Conservation (phyloP, 2,329 filamentous ascomycete species). For the Elsinoe ampelina region DNA sequence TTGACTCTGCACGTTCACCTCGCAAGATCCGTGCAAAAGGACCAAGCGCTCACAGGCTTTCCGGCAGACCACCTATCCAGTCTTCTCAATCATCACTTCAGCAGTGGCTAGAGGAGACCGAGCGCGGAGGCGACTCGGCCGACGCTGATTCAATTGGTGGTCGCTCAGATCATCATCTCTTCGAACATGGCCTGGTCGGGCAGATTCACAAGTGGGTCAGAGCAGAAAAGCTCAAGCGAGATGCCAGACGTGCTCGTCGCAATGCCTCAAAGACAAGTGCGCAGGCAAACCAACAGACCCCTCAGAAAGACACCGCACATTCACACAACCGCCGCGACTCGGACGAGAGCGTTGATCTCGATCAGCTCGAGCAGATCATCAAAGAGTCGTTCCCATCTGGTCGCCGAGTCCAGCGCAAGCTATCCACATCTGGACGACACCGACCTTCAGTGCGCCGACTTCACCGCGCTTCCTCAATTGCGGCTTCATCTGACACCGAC, state of each 20-base stretch:
- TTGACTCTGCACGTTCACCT: slow-evolving; percentile 25
- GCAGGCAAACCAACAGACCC: slow-evolving; percentile 12
- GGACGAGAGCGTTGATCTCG: slow-evolving; percentile 63
- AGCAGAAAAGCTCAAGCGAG: slow-evolving; percentile 62
- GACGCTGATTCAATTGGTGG: slow-evolving; percentile 24
- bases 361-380: slow-evolving; percentile 71
- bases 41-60: slow-evolving; percentile 31
- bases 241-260: slow-evolving; percentile 43
- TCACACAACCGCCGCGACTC: slow-evolving; percentile 30
- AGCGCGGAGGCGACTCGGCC: slow-evolving; percentile 16
- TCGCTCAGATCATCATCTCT: slow-evolving; percentile 18
- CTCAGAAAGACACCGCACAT: slow-evolving; percentile 13
- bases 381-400: slow-evolving; percentile 52
- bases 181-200: slow-evolving; percentile 45
- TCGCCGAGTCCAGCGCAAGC: slow-evolving; percentile 23
- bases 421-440: slow-evolving; percentile 27
- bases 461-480: slow-evolving; percentile 36
- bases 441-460: slow-evolving; percentile 20
- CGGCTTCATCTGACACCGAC: slow-evolving; percentile 74
- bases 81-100: slow-evolving; percentile 10
- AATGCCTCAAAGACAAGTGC: slow-evolving; percentile 32
- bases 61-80: slow-evolving; percentile 28
- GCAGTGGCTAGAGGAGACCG: slow-evolving; percentile 12
- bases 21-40: slow-evolving; percentile 31
- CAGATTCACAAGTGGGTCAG: slow-evolving; percentile 80